Evolutionary conservation across 164 flowering plant species (phyloP), one percentile per base, ranked within the genome.

Genomic region (Dillenia turbinata): DNA sequence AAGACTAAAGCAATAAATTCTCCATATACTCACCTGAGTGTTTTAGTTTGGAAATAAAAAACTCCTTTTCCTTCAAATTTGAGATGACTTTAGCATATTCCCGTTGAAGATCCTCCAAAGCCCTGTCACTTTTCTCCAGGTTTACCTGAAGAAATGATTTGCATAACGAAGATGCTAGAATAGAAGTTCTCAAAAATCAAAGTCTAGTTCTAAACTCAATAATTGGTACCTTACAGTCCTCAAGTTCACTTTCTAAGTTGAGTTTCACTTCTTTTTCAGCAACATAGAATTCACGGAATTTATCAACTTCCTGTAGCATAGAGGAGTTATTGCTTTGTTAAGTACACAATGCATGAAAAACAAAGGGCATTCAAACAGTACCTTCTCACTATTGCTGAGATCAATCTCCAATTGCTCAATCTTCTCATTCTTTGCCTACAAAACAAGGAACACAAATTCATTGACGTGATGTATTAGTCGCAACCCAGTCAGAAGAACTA

Each of bases 321-420:
- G 19, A 58, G 9, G 56, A 40, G 56, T 52, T 9, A 59, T 9
- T 24, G 44, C 22, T 46, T 15, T 11, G 16, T 64, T 8, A 44
- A 14, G 1, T 49, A 24, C 11, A 66, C 12, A 8, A 64, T 13
- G 14, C 56, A 8, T 12, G 17, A 40, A 10, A 2, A 49, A 44
- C 15, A 49, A 61, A 59, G 44, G 44, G 33, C 12, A 50, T 57
- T 24, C 59, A 64, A 60, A 19, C 14, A 10, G 22, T 74, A 87
- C 96, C 85, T 89, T 87, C 64, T 67, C 78, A 59, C 74, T 79
- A 44, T 68, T 77, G 51, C 70, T 76, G 10, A 92, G 77, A 72
- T 92, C 81, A 72, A 65, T 75, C 76, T 85, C 90, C 75, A 87
- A 54, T 62, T 83, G 85, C 70, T 87, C 94, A 62, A 89, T 81